phyloP scores from a whole-genome alignment of 2,329 filamentous ascomycete genomes.

The Claviceps pusilla region DNA sequence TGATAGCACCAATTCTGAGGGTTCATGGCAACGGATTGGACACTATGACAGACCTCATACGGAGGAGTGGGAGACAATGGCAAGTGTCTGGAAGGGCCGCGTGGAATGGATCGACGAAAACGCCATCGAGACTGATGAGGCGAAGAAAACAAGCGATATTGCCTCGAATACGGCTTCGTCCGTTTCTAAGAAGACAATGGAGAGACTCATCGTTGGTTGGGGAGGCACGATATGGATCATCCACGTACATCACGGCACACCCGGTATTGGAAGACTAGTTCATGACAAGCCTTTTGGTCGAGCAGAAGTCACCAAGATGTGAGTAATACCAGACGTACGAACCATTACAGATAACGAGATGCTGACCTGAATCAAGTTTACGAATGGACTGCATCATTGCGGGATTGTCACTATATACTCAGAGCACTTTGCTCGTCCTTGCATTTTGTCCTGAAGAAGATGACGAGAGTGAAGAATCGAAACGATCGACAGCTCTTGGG shows the following conservation, averaged over 20 bases:
- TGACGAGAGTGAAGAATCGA: conserved; percentile 34
- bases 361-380: conserved; percentile 37
- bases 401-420: conserved; percentile 90
- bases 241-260: conserved; percentile 66
- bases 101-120: conserved; percentile 87
- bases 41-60: conserved; percentile 82
- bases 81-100: conserved; percentile 81
- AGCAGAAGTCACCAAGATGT: conserved; percentile 88
- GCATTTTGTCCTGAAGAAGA: conserved; percentile 70
- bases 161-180: neutral
- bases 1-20: conserved; percentile 59
- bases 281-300: conserved; percentile 60
- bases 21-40: conserved; percentile 86
- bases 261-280: conserved; percentile 48
- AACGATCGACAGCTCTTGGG: conserved; percentile 12
- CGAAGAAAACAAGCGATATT: neutral
- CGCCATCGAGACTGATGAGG: conserved; percentile 57
- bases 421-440: conserved; percentile 76
- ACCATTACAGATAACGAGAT: neutral
- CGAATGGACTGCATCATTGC: conserved; percentile 97
- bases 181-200: conserved; percentile 25
- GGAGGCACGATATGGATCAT: conserved; percentile 93
- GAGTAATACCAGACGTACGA: conserved; percentile 24
- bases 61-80: conserved; percentile 90
- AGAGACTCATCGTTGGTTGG: conserved; percentile 87